Percentiles rank a stretch among this genome's conserved stretches.
These are phyloP conservation scores for Setomelanomma holmii DNA, from an alignment of 2,329 filamentous ascomycete species.

Conservation along the genomic window DNA sequence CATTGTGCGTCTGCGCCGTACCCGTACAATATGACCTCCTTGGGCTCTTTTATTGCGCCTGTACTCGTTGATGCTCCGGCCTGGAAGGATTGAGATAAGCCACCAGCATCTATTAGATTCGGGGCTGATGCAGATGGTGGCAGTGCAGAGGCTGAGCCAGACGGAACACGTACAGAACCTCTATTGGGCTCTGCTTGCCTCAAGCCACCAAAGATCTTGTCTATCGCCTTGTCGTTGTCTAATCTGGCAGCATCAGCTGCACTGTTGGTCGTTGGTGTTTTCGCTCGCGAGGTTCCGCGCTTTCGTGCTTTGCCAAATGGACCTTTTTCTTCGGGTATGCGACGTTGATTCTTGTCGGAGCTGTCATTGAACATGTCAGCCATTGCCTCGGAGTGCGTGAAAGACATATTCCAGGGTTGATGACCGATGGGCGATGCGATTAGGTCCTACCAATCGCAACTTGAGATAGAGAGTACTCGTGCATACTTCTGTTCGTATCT, in stretches of 20 bases:
- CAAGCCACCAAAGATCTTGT: conserved; percentile 54
- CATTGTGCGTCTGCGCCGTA: conserved; percentile 75
- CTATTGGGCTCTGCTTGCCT: conserved; percentile 41
- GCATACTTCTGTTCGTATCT: too few relatives aligned
- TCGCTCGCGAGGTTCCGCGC: conserved; percentile 57
- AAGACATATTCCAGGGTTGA: neutral
- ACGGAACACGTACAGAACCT: conserved; percentile 29
- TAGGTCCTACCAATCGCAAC: too few relatives aligned
- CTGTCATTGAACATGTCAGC: conserved; percentile 30
- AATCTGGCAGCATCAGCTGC: conserved; percentile 60
- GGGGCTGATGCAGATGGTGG: conserved; percentile 41
- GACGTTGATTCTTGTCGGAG: conserved; percentile 56
- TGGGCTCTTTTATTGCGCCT: conserved; percentile 60
- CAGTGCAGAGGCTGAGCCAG: conserved; percentile 28
- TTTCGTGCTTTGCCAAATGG: conserved; percentile 64
- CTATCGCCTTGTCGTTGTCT: conserved; percentile 55
- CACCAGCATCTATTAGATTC: conserved; percentile 41
- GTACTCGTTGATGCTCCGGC: conserved; percentile 43
- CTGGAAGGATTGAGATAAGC: conserved; percentile 35
- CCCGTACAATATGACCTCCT: conserved; percentile 85
- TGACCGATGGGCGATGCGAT: neutral
- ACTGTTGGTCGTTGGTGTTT: conserved; percentile 65
- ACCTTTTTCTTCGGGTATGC: conserved; percentile 65
- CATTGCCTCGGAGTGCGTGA: neutral
- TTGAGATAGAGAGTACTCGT: neutral